Evolutionary conservation across 257 asterid species (phyloP).

Genomic region (Echites panduratus): DNA sequence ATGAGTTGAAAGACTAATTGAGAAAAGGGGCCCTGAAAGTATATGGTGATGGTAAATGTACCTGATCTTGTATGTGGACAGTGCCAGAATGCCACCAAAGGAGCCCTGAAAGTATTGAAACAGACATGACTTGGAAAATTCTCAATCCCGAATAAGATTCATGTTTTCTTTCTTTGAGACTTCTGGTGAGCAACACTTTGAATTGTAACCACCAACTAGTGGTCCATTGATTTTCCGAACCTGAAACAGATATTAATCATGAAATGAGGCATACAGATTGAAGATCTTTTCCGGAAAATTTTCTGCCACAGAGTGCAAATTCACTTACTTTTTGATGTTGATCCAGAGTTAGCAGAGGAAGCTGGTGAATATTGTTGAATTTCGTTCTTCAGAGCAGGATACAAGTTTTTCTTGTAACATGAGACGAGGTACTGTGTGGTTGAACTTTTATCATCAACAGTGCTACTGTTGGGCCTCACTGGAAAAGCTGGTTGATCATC

Average conservation of each 20-base stretch:
- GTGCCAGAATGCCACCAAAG: constrained; percentile 89
- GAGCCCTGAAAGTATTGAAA: constrained; percentile 67
- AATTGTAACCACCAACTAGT: constrained; percentile 87
- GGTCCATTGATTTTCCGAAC: constrained; percentile 56
- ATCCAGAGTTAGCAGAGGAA: constrained; percentile 11
- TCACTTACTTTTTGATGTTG: constrained; percentile 41
- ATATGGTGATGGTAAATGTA: constrained; percentile 5
- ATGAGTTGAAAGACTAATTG: background rate
- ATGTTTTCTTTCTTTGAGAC: constrained; percentile 70
- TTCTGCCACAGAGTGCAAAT: background rate
- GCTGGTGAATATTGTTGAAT: constrained; percentile 25
- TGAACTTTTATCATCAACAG: constrained; percentile 44
- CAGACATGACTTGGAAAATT: constrained; percentile 77
- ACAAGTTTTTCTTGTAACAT: constrained; percentile 49
- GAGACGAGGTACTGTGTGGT: constrained; percentile 50
- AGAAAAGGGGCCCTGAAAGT: background rate
- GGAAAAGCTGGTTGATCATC: constrained; percentile 50
- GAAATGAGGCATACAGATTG: background rate
- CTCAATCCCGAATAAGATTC: constrained; percentile 64
- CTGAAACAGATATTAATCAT: constrained; percentile 18
- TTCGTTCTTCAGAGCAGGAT: constrained; percentile 53
- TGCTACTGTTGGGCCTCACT: constrained; percentile 31
- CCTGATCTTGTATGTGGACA: constrained; percentile 87
- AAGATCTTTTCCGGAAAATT: background rate
- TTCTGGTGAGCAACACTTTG: constrained; percentile 65